Base-by-base conservation (phyloP, 108 stramenopile species). In the Nannochloropsis oceanica region DNA sequence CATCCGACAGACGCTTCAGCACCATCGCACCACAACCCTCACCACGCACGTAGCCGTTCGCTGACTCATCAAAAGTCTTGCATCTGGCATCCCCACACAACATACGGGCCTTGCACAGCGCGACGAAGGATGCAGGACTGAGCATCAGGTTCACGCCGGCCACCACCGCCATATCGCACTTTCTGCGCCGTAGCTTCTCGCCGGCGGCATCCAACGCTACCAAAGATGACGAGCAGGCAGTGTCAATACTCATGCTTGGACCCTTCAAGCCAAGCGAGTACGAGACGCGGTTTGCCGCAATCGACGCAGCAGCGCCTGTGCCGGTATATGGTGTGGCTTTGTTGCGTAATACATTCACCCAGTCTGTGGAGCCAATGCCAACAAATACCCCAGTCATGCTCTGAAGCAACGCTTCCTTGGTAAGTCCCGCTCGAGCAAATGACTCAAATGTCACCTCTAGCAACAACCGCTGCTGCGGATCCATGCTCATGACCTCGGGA, bases 151-250 rank as follows among this genome's bases (percentile, higher is more conserved):
- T 73, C 22, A 73, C 59, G 59, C 59, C 59, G n/a, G 59, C 59
- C 18, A 73, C 59, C 18, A 73, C 18, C 22, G 59, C 59, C n/a
- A 73, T 22, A n/a, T n/a, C n/a, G n/a, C 59, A 73, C 18, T n/a
- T 18, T 73, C 59, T n/a, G 18, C 59, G 59, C n/a, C n/a, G 18
- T n/a, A 73, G 59, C 22, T 73, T 73, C 59, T 73, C 34, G 34
- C 34, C 34, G 34, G 34, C 91, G 12, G 86, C 34, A 27, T 90
- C 43, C 26, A 90, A 44, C 27, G 91, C 91, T 18, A 90, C 90
- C n/a, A 91, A 87, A 2, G 91, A 91, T 25, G 91, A 91, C 0
- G 91, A 91, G 90, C 91, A 91, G 9, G 91, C 91, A 8, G 91
- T 91, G 43, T 91, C 91, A 11, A 91, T 44, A 22, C 88, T 89